A percentile compares a stretch with the other conserved stretches of the same genome.
These are phyloP conservation scores for Gossypium ekmanianum DNA, from an alignment of 345 rosid species.

Conservation along the genomic window DNA sequence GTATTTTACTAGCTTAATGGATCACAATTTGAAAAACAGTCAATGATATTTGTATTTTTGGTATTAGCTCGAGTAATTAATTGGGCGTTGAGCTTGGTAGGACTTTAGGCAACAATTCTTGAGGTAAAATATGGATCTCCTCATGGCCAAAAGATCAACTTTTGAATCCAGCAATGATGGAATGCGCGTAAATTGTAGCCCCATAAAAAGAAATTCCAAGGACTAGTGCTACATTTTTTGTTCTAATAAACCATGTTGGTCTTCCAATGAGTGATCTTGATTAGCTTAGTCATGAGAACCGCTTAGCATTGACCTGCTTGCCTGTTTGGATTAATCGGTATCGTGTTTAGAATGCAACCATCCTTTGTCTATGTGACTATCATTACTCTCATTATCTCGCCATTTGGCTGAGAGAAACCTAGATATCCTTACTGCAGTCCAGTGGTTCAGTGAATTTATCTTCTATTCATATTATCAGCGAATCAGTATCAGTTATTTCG, in stretches of 20 bases:
- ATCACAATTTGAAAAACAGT: neutral
- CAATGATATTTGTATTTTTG: neutral
- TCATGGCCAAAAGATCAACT: neutral
- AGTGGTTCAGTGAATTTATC: neutral
- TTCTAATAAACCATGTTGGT: neutral
- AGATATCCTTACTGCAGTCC: neutral
- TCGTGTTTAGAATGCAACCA: neutral
- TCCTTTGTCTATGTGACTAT: neutral
- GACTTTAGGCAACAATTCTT: neutral
- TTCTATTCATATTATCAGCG: neutral
- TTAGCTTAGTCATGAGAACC: neutral
- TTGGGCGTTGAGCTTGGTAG: neutral
- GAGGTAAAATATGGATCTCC: neutral
- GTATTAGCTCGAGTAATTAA: neutral
- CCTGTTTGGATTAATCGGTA: neutral
- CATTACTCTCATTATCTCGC: neutral
- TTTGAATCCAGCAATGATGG: neutral
- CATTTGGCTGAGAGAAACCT: neutral
- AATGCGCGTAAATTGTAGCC: neutral
- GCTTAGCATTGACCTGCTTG: neutral
- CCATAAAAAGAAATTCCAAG: neutral
- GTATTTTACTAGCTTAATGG: neutral
- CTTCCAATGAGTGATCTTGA: neutral
- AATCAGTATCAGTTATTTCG: neutral
- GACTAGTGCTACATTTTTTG: neutral